phyloP scores from a whole-genome alignment of 2,329 filamentous ascomycete genomes.

The Penicillium carneum region DNA sequence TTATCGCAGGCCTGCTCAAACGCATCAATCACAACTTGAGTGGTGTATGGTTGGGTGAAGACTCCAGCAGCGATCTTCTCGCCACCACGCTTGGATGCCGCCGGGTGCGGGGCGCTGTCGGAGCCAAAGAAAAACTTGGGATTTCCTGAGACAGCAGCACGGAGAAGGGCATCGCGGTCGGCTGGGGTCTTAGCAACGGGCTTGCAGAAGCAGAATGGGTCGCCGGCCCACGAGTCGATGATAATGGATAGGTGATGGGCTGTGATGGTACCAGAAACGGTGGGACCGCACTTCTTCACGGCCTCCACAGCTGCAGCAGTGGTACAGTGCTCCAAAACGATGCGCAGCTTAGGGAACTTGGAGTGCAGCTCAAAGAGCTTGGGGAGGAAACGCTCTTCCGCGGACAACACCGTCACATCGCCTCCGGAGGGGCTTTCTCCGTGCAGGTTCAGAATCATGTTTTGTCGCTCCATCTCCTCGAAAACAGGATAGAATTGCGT shows the following conservation, averaged over 20 bases:
- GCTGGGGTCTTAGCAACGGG: conserved; percentile 75
- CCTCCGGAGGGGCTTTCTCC: conserved; percentile 65
- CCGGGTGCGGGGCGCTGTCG: conserved; percentile 74
- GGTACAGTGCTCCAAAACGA: conserved; percentile 82
- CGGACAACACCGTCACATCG: conserved; percentile 67
- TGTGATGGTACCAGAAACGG: conserved; percentile 75
- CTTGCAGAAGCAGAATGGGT: conserved; percentile 82
- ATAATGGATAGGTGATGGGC: conserved; percentile 85
- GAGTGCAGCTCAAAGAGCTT: conserved; percentile 76
- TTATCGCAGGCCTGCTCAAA: conserved; percentile 63
- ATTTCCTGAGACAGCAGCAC: conserved; percentile 62
- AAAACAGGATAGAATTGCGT: conserved; percentile 68
- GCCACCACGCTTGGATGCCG: conserved; percentile 62
- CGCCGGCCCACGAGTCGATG: conserved; percentile 74
- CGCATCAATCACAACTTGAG: conserved; percentile 66
- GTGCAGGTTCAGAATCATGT: conserved; percentile 89
- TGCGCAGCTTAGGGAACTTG: conserved; percentile 68
- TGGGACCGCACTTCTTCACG: conserved; percentile 77
- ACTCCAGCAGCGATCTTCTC: conserved; percentile 64
- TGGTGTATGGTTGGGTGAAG: conserved; percentile 68
- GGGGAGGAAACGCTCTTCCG: conserved; percentile 80
- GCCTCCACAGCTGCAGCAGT: conserved; percentile 81
- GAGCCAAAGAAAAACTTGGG: conserved; percentile 72
- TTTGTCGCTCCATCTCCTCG: conserved; percentile 83
- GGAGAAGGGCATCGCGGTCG: conserved; percentile 75